A percentile compares a stretch with the other conserved stretches of the same genome.
phyloP scores from a whole-genome alignment of 208 protist species.

The Crithidia fasciculata region DNA sequence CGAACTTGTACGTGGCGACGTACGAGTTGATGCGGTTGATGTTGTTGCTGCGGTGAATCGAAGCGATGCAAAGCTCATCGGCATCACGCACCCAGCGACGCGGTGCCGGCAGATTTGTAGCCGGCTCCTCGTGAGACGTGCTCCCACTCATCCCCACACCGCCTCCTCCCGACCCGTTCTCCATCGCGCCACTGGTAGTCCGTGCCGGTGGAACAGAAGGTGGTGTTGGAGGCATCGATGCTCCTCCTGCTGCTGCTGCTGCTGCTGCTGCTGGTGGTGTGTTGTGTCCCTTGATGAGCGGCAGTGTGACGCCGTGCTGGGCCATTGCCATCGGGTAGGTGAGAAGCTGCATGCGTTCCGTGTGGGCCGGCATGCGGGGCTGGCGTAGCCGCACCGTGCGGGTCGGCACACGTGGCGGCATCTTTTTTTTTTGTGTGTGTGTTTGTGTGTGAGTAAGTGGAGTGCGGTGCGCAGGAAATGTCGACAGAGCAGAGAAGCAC shows the following conservation, averaged over 20 bases:
- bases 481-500: no score
- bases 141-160: not conserved
- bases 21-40: slow-evolving; percentile 84
- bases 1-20: slow-evolving; percentile 89
- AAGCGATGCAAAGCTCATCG: slow-evolving; percentile 83
- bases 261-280: not conserved
- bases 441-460: not conserved
- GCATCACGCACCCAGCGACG: slow-evolving; percentile 87
- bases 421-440: not conserved
- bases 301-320: slow-evolving; percentile 58
- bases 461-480: no score
- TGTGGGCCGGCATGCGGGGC: not conserved
- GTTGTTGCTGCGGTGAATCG: slow-evolving; percentile 75
- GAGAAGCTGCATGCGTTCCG: slow-evolving; percentile 50
- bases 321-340: slow-evolving; percentile 80
- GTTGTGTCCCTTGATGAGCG: slow-evolving; percentile 38
- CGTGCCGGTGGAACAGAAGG: not conserved
- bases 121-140: not conserved
- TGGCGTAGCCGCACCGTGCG: slow-evolving; percentile 25
- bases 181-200: not conserved
- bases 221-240: not conserved
- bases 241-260: not conserved
- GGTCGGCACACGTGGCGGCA: slow-evolving; percentile 18
- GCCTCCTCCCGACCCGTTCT: not conserved
- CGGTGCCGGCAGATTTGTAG: slow-evolving; percentile 16